These are phyloP conservation scores for Boletus hoseneyae DNA, from an alignment of 1,284 basidiomycete genomes.

Conservation along the genomic window DNA sequence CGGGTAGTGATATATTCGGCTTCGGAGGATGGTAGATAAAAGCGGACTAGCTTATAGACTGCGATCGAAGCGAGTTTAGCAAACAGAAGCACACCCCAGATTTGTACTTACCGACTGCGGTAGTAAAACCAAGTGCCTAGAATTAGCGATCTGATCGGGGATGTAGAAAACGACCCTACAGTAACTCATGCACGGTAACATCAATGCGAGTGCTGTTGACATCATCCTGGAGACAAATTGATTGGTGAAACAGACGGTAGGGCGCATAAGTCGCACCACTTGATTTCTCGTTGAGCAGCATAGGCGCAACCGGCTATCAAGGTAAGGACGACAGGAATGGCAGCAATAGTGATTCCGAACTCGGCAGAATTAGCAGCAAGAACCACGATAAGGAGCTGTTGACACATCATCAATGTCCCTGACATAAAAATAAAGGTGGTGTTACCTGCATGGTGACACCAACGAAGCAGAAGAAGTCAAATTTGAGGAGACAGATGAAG, in stretches of 20 bases:
- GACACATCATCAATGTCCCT: not conserved
- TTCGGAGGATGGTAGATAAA: slow-evolving; percentile 60
- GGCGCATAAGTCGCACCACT: slow-evolving; percentile 47
- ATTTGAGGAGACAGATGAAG: slow-evolving; percentile 81
- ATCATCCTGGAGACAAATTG: slow-evolving; percentile 47
- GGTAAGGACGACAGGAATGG: slow-evolving; percentile 74
- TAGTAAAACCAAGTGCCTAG: not conserved
- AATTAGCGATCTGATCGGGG: slow-evolving; percentile 15
- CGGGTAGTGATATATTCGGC: slow-evolving; percentile 63
- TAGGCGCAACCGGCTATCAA: slow-evolving; percentile 63
- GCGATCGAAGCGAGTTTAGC: slow-evolving; percentile 6
- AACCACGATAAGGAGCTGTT: slow-evolving; percentile 72
- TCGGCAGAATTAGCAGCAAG: slow-evolving; percentile 60
- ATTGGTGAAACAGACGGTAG: not conserved
- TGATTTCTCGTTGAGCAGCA: slow-evolving; percentile 76
- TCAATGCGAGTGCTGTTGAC: slow-evolving; percentile 62
- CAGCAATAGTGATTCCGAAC: slow-evolving; percentile 76
- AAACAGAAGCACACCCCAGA: not conserved
- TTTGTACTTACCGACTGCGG: slow-evolving; percentile 39
- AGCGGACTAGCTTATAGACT: slow-evolving; percentile 80
- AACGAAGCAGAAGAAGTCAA: slow-evolving; percentile 82
- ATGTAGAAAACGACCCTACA: slow-evolving; percentile 45
- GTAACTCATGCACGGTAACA: slow-evolving; percentile 72
- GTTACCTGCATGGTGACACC: slow-evolving; percentile 83
- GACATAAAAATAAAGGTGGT: not conserved